Evolutionary conservation across 371 early-diverging fungal species (phyloP), one percentile per base, ranked within the genome.

Genomic region (Mucor circinelloides): DNA sequence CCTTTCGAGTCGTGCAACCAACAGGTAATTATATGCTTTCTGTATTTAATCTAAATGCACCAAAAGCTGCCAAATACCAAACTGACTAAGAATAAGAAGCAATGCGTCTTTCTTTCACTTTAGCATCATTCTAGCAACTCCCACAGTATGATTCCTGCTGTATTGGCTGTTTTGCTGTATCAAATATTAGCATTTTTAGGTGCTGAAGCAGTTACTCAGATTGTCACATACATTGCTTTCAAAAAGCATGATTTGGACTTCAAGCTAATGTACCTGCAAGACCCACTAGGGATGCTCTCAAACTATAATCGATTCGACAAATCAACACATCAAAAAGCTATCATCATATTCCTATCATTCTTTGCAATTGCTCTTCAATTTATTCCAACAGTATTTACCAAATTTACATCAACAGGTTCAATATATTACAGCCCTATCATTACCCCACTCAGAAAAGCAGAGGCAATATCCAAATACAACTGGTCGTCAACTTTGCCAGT

Each of bases 121-220:
- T 44, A 7, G 2, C 19, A 19, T 44, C 17, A 6, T 17, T 44
- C n/a, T 2, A 40, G 4, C 4, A 10, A 10, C 17, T 15, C 44
- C 8, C 6, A 0, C 19, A 44, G n/a, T 6, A 57, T 57, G 58
- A 57, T 57, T 21, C 58, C 58, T 0, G 19, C 31, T 19, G 58
- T 57, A 5, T 21, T 31, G 2, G 58, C 58, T 2, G 31, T 57
- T 57, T 34, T 57, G 9, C 6, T 57, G 7, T 57, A 57, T 19
- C 58, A 57, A 36, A 5, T 57, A 34, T 19, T 57, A 31, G 58
- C 58, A 19, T 57, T 57, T 57, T 21, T 57, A 2, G 58, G 58
- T 34, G 36, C 23, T 21, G 34, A 57, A 32, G 58, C 58, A 10
- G 36, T 57, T 19, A 17, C 21, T 19, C 58, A 34, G 7, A 5